phyloP scores from a whole-genome alignment of 139 green algal species.

The Coelastrella sp. region DNA sequence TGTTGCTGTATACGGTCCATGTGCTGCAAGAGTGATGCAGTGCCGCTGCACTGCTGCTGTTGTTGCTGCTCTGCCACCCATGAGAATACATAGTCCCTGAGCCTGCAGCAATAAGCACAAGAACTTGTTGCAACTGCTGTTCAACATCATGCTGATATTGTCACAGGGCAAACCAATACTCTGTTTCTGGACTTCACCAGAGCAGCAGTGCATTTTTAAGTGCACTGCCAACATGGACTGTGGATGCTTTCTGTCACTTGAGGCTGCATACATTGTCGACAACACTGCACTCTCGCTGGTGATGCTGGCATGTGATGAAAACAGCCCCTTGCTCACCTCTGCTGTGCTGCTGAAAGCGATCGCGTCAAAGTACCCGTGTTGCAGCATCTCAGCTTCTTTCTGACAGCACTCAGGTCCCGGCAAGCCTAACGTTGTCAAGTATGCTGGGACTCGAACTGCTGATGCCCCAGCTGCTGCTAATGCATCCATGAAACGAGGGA shows the following conservation, averaged over 20 bases:
- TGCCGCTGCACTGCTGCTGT: conserved; percentile 49
- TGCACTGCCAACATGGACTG: no score
- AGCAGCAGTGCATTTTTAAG: not conserved
- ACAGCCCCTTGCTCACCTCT: conserved; percentile 56
- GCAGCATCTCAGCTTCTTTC: conserved; percentile 64
- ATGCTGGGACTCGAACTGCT: conserved; percentile 64
- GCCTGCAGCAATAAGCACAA: conserved; percentile 49
- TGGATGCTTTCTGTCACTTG: not conserved
- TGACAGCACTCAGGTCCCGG: conserved; percentile 31
- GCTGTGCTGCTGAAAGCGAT: conserved; percentile 77
- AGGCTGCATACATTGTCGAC: not conserved
- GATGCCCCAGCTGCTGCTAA: conserved; percentile 64
- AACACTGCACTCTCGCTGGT: not conserved
- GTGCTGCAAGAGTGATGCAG: conserved; percentile 70
- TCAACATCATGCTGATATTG: not conserved
- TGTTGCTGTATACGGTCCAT: conserved; percentile 80
- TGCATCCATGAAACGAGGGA: conserved; percentile 76
- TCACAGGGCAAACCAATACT: not conserved
- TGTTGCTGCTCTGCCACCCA: conserved; percentile 62
- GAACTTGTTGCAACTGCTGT: not conserved
- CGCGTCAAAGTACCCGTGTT: conserved; percentile 63
- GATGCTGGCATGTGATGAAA: no score
- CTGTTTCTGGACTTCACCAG: not conserved
- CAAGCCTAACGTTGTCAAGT: conserved; percentile 66
- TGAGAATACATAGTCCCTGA: conserved; percentile 68